A percentile compares a stretch with the other conserved stretches of the same genome.
Conservation (phyloP, 2,329 filamentous ascomycete genomes). For the Passalora sequoiae region DNA sequence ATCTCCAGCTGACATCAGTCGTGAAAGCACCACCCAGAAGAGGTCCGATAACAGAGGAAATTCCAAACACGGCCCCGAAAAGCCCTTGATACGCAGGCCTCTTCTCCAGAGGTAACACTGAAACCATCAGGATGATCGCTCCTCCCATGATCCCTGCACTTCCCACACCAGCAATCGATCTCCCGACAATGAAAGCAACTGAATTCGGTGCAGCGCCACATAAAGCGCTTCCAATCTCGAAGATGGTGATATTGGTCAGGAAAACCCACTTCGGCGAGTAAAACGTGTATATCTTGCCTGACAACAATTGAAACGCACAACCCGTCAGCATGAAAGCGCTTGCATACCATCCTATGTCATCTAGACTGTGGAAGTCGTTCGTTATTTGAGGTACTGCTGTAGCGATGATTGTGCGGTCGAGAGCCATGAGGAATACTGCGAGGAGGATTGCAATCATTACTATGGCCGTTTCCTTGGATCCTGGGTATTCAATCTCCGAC, state of each 20-base stretch:
- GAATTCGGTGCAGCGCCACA: slow-evolving; percentile 42
- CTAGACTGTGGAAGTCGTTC: slow-evolving; percentile 38
- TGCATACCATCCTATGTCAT: slow-evolving; percentile 39
- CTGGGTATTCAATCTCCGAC: slow-evolving; percentile 19
- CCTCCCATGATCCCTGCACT: slow-evolving; percentile 36
- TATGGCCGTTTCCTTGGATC: slow-evolving; percentile 14
- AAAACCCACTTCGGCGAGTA: slow-evolving; percentile 38
- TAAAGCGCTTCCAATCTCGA: slow-evolving; percentile 54
- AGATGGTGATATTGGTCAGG: slow-evolving; percentile 38
- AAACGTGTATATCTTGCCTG: slow-evolving; percentile 46
- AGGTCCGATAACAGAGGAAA: slow-evolving; percentile 42
- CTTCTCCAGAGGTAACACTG: slow-evolving; percentile 39
- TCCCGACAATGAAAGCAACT: slow-evolving; percentile 38
- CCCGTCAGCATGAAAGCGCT: slow-evolving; percentile 42
- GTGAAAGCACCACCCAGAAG: slow-evolving; percentile 44
- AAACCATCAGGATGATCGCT: slow-evolving; percentile 41
- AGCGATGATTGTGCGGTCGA: slow-evolving; percentile 33
- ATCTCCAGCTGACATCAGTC: slow-evolving; percentile 37
- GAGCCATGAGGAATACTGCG: slow-evolving; percentile 26
- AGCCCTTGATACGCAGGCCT: slow-evolving; percentile 36
- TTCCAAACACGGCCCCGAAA: slow-evolving; percentile 35
- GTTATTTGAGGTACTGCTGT: slow-evolving; percentile 39
- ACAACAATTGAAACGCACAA: slow-evolving; percentile 42
- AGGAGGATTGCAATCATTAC: slow-evolving; percentile 26
- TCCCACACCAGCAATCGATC: slow-evolving; percentile 40